These are phyloP conservation scores for Eurotiales sp. DNA, from an alignment of 2,329 filamentous ascomycete species.

Conservation along the genomic window DNA sequence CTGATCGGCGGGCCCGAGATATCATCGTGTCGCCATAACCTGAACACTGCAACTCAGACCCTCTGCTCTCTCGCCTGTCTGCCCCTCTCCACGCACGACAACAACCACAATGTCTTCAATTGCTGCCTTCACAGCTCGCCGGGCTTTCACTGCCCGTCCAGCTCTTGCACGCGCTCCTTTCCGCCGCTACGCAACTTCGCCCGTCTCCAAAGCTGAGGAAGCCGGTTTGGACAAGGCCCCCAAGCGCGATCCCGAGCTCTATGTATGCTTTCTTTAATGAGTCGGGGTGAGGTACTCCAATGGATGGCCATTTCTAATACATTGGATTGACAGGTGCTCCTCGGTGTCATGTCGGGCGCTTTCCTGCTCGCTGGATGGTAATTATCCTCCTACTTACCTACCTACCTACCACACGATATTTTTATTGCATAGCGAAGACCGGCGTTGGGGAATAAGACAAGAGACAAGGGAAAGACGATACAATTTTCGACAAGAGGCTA, in stretches of 20 bases:
- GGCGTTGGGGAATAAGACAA: not conserved
- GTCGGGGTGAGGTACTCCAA: conserved; percentile 12
- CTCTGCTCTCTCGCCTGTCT: conserved; percentile 5
- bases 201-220: conserved; percentile 45
- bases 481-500: not conserved
- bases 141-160: conserved; percentile 37
- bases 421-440: not conserved
- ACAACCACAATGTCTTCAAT: conserved; percentile 37
- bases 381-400: conserved; percentile 17
- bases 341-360: conserved; percentile 84
- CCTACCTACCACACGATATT: conserved; percentile 27
- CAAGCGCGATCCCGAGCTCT: conserved; percentile 70
- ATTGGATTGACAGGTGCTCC: conserved; percentile 65
- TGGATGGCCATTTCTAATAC: not conserved
- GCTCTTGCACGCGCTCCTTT: conserved; percentile 35
- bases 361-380: conserved; percentile 81
- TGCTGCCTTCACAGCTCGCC: conserved; percentile 38
- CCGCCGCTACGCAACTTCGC: conserved; percentile 32
- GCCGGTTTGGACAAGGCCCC: conserved; percentile 58
- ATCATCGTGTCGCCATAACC: conserved; percentile 14
- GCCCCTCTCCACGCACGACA: not conserved
- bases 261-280: conserved; percentile 51
- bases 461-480: too few species aligned
- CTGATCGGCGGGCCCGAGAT: conserved; percentile 15
- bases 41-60: conserved; percentile 5